Evolutionary conservation across 75 land plant species (phyloP).

Genomic region (Cunninghamia lanceolata): DNA sequence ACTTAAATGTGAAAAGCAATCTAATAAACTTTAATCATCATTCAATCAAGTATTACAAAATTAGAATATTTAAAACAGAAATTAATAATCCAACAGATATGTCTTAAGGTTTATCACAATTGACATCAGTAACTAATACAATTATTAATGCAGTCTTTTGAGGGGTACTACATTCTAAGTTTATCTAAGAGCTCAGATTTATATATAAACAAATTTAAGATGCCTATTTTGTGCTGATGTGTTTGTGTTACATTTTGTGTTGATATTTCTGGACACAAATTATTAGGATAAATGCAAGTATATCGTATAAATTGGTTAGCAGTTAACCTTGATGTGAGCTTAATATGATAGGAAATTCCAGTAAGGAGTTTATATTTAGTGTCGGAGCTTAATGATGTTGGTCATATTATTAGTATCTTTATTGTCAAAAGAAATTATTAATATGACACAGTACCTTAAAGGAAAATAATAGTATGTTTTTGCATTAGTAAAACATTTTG

Average conservation of each 20-base stretch:
- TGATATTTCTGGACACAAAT: background rate
- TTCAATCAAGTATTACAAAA: no score
- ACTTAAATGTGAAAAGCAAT: no score
- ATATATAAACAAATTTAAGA: background rate
- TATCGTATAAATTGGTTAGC: background rate
- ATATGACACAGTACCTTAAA: background rate
- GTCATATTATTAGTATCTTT: background rate
- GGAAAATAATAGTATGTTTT: background rate
- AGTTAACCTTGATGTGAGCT: background rate
- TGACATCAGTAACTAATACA: no score
- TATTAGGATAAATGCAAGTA: background rate
- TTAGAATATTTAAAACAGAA: no score
- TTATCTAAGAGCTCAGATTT: background rate
- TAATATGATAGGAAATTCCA: background rate
- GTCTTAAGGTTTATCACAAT: no score
- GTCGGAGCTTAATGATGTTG: background rate
- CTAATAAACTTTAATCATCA: no score
- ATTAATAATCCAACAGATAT: no score
- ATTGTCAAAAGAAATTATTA: background rate
- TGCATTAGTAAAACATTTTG: background rate
- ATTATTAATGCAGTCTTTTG: no score
- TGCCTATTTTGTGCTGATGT: background rate
- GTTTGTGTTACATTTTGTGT: background rate
- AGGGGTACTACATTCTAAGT: no score
- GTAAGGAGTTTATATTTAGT: background rate